Base-by-base conservation (phyloP, 805 yeast species). In the Saccharomycopsis microspora region DNA sequence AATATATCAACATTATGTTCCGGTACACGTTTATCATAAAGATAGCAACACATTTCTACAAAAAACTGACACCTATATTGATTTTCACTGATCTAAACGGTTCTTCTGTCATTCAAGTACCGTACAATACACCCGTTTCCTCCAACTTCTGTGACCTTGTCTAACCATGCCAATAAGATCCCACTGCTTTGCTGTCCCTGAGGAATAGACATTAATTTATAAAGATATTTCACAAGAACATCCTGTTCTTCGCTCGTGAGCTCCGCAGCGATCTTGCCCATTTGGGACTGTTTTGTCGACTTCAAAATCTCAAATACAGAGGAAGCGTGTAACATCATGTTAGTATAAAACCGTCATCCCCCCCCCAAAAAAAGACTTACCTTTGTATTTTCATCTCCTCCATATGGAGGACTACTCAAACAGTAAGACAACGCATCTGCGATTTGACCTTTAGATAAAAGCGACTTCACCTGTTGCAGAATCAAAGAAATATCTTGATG, bases 91-190 rank as follows among this genome's bases (percentile, higher is more conserved):
- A 29, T 37, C 61, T 64, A 85, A 34, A 86, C 82, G 4, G 86
- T 76, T 61, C 93, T 75, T 67, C 95, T 78, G 65, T 90, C 97
- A 40, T 87, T 76, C 64, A 88, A 72, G 64, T 79, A 88, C 57
- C 96, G 78, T 44, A 85, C 85, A 56, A 93, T 81, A 40, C 95
- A 85, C 8, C 95, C 96, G 60, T 83, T 80, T 19, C 97, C 97
- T 10, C 89, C 77, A 27, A 76, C 67, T 52, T 83, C 94, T 36
- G 86, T 80, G 19, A 90, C 76, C 65, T 87, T 88, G 56, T 90
- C 97, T 61, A 82, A 86, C 98, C 98, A 93, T 33, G 82, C 77
- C 57, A 93, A 75, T 56, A 93, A 64, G 42, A 82, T 72, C 42
- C 95, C 95, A 19, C 96, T 95, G 54, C 82, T 87, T 57, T 82